These are phyloP conservation scores for Penicillium paneum DNA, from an alignment of 2,329 filamentous ascomycete genomes.

Conservation along the genomic window DNA sequence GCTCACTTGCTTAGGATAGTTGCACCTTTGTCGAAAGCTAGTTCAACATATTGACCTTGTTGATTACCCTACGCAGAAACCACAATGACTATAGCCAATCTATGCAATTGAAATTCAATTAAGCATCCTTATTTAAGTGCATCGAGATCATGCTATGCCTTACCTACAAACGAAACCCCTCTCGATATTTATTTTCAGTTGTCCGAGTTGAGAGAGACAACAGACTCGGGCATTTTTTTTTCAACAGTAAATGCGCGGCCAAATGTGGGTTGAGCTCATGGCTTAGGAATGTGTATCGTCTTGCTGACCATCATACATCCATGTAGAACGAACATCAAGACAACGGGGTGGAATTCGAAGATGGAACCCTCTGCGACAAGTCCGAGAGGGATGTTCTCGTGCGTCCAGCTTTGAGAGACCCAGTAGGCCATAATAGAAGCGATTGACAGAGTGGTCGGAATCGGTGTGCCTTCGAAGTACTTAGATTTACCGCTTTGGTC, in stretches of 20 bases:
- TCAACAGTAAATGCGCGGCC: slow-evolving; percentile 14
- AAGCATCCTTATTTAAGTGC: slow-evolving; percentile 16
- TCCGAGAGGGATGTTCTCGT: slow-evolving; percentile 75
- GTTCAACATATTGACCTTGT: neutral
- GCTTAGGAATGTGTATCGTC: slow-evolving; percentile 92
- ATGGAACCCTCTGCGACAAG: slow-evolving; percentile 62
- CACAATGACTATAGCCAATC: slow-evolving; percentile 6
- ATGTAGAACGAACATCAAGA: slow-evolving; percentile 77
- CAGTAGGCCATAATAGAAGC: slow-evolving; percentile 86
- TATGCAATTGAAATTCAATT: slow-evolving; percentile 14
- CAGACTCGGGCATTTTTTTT: slow-evolving; percentile 8
- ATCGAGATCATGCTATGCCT: slow-evolving; percentile 17
- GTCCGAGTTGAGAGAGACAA: slow-evolving; percentile 16
- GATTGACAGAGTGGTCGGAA: slow-evolving; percentile 81
- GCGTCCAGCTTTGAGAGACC: slow-evolving; percentile 75
- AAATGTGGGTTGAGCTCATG: slow-evolving; percentile 33
- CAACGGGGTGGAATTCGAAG: slow-evolving; percentile 81
- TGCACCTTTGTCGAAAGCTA: neutral
- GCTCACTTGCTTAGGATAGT: no score
- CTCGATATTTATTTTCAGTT: slow-evolving; percentile 20
- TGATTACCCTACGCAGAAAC: neutral
- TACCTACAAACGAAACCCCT: slow-evolving; percentile 12
- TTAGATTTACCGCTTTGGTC: slow-evolving; percentile 85
- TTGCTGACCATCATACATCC: slow-evolving; percentile 95
- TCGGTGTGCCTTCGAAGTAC: slow-evolving; percentile 96